These are phyloP conservation scores for Westerdykella ornata DNA, from an alignment of 2,329 filamentous ascomycete species.

Conservation along the genomic window DNA sequence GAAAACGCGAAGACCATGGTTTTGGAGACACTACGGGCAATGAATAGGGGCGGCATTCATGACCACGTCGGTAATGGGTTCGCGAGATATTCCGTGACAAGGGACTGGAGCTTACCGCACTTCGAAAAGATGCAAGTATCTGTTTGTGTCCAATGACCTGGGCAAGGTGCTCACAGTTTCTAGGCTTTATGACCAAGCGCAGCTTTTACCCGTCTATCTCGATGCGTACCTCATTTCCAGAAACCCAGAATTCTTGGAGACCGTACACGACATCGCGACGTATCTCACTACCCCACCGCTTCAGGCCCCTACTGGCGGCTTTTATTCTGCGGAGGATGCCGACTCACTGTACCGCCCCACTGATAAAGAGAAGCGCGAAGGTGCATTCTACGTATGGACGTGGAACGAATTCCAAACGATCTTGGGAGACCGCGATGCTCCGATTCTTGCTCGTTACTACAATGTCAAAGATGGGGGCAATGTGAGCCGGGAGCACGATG, in stretches of 20 bases:
- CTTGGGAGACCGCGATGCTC: conserved; percentile 60
- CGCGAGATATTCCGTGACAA: conserved; percentile 79
- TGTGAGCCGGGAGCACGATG: conserved; percentile 72
- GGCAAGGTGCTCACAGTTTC: conserved; percentile 4
- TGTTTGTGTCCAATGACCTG: background rate
- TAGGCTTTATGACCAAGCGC: conserved; percentile 75
- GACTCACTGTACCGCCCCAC: conserved; percentile 71
- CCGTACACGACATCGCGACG: conserved; percentile 75
- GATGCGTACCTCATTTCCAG: conserved; percentile 71
- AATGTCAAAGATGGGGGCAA: conserved; percentile 80
- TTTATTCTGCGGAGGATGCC: conserved; percentile 83
- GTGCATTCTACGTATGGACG: conserved; percentile 93
- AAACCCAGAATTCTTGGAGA: conserved; percentile 66
- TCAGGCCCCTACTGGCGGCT: conserved; percentile 61
- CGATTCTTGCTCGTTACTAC: conserved; percentile 76
- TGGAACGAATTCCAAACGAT: conserved; percentile 75
- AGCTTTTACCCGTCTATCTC: conserved; percentile 75
- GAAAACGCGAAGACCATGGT: conserved; percentile 70
- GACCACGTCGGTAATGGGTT: conserved; percentile 75
- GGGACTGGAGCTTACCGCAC: conserved; percentile 88
- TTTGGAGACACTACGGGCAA: conserved; percentile 69
- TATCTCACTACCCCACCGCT: conserved; percentile 73
- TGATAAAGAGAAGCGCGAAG: conserved; percentile 77
- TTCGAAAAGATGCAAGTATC: conserved; percentile 76
- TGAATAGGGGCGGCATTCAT: conserved; percentile 65